Evolutionary conservation across 2,329 filamentous ascomycete genomes (phyloP).

Genomic region (Pseudohalonectria lignicola): DNA sequence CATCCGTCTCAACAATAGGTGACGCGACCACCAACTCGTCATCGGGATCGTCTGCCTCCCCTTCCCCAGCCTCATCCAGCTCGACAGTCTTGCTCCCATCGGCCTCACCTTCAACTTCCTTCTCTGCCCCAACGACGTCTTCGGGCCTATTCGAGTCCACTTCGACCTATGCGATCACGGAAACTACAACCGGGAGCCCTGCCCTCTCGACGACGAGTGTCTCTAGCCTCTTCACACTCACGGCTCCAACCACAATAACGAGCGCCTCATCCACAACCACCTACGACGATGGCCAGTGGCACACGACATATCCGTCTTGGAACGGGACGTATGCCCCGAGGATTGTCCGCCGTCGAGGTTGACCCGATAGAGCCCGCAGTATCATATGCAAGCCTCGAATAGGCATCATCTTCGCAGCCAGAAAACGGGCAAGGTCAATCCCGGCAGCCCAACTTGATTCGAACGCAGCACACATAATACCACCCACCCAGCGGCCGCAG

Average conservation of each 20-base stretch:
- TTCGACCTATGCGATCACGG: constrained; percentile 5
- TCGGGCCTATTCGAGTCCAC: constrained; percentile 3
- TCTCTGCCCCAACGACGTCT: constrained; percentile 4
- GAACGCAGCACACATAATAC: background rate
- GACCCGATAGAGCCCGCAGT: background rate
- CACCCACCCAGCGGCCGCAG: background rate
- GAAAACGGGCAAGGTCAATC: background rate
- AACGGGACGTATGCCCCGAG: constrained; percentile 23
- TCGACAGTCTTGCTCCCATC: background rate
- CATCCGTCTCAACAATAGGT: too few relatives aligned
- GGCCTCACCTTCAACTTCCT: background rate
- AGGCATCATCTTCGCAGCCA: too few relatives aligned
- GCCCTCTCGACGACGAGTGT: constrained; percentile 4
- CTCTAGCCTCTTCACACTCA: constrained; percentile 7
- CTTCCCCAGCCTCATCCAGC: background rate
- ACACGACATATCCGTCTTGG: constrained; percentile 31
- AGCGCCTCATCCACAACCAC: constrained; percentile 12
- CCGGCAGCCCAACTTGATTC: background rate
- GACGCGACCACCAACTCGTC: too few relatives aligned
- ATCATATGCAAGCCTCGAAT: too few relatives aligned
- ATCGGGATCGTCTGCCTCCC: constrained; percentile 4
- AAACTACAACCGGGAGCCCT: constrained; percentile 5
- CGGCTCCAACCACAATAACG: constrained; percentile 5
- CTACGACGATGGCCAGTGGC: constrained; percentile 32
- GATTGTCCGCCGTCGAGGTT: constrained; percentile 6